A percentile compares a stretch with the other conserved stretches of the same genome.
phyloP scores from a whole-genome alignment of 306 rosid species.

The Trichosanthes truncata region DNA sequence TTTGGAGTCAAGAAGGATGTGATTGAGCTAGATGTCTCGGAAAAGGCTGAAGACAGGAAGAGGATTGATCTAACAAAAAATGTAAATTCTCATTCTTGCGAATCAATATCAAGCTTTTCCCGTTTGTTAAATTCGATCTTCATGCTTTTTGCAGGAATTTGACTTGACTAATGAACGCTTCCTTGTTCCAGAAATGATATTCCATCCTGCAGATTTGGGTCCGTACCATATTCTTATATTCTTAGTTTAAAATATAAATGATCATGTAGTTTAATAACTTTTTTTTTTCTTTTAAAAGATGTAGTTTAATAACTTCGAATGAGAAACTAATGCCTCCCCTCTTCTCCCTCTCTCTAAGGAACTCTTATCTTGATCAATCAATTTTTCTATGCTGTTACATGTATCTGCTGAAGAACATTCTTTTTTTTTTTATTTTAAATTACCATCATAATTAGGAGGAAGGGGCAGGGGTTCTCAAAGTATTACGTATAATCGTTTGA shows the following conservation, averaged over 20 bases:
- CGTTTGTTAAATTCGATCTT: neutral
- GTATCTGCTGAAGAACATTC: neutral
- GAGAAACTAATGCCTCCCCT: neutral
- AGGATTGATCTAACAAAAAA: slow-evolving; percentile 62
- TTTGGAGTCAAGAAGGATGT: slow-evolving; percentile 16
- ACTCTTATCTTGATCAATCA: neutral
- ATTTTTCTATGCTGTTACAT: neutral
- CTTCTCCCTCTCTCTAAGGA: neutral
- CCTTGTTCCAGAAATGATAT: slow-evolving; percentile 95
- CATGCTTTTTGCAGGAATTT: slow-evolving; percentile 48
- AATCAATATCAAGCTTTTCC: neutral
- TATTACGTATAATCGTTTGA: neutral
- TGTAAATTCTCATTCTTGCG: slow-evolving; percentile 23
- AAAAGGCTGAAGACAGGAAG: slow-evolving; percentile 37
- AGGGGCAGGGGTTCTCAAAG: neutral
- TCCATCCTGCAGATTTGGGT: slow-evolving; percentile 95
- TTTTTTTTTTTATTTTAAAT: neutral
- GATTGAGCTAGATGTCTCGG: slow-evolving; percentile 20
- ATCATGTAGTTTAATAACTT: neutral
- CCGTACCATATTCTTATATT: slow-evolving; percentile 9
- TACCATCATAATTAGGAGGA: neutral
- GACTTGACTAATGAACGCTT: slow-evolving; percentile 91
- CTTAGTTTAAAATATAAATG: neutral
- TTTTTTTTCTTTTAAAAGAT: no score
- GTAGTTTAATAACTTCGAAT: neutral